Percentiles rank a stretch among this genome's conserved stretches.
These are phyloP conservation scores for Carex parvula DNA, from an alignment of 176 grass and related monocot species.

Conservation along the genomic window DNA sequence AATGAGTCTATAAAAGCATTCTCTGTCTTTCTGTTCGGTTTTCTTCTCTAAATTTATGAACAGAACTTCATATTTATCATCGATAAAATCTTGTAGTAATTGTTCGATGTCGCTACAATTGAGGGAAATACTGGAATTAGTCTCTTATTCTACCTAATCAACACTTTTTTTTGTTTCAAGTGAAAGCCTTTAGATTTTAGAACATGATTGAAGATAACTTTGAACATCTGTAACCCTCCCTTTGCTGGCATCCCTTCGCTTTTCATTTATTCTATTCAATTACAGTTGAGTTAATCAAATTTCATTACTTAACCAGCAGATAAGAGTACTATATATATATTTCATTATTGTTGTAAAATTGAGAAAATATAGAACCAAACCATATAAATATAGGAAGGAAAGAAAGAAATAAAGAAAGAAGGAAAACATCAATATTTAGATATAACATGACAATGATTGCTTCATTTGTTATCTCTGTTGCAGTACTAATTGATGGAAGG, in stretches of 20 bases:
- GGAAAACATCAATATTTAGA: background rate
- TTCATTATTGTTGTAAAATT: background rate
- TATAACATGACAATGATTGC: background rate
- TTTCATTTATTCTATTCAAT: background rate
- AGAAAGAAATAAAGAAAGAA: no score
- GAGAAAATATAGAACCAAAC: background rate
- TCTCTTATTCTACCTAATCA: background rate
- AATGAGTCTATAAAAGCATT: background rate
- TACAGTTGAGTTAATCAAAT: background rate
- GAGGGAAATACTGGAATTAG: no score
- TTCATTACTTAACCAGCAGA: background rate
- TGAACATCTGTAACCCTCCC: background rate
- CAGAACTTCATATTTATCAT: background rate
- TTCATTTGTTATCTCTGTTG: background rate
- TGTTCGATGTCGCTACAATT: no score
- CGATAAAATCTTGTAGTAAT: background rate
- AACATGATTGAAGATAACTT: background rate
- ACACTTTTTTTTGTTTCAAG: no score
- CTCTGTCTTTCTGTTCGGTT: background rate
- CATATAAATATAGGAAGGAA: background rate
- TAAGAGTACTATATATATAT: background rate
- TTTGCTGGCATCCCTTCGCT: background rate
- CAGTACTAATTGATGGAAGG: background rate
- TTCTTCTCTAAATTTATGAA: background rate
- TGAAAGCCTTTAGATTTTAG: background rate